These are phyloP conservation scores for Vanderwaltozyma yarrowii DNA, from an alignment of 805 yeast species.

Conservation along the genomic window DNA sequence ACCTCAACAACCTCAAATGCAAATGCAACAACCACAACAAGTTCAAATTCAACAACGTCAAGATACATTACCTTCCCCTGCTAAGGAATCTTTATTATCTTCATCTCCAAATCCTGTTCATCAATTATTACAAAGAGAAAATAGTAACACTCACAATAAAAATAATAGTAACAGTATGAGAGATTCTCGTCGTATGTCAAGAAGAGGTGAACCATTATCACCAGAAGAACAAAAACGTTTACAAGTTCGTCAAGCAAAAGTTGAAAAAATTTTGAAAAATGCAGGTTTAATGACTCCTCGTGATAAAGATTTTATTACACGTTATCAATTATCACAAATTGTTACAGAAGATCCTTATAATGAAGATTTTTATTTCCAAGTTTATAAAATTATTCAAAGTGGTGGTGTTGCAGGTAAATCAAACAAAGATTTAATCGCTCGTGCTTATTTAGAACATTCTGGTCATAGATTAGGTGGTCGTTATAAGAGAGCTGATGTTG, in stretches of 20 bases:
- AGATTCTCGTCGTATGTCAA: slow-evolving; percentile 10
- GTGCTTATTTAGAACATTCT: slow-evolving; percentile 82
- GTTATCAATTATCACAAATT: slow-evolving; percentile 89
- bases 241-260: slow-evolving; percentile 62
- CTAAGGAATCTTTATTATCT: neutral
- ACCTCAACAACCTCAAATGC: slow-evolving; percentile 2
- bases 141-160: neutral
- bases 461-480: slow-evolving; percentile 87
- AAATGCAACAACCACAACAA: slow-evolving; percentile 2
- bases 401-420: slow-evolving; percentile 34
- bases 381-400: slow-evolving; percentile 63
- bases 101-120: neutral
- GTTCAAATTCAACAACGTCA: slow-evolving; percentile 5
- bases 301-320: slow-evolving; percentile 90
- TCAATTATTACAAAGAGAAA: slow-evolving; percentile 2
- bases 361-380: slow-evolving; percentile 95
- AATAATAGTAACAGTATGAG: slow-evolving; percentile 6
- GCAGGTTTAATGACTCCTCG: slow-evolving; percentile 95
- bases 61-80: neutral
- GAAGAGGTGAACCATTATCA: slow-evolving; percentile 37
- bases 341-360: slow-evolving; percentile 95
- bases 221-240: slow-evolving; percentile 66
- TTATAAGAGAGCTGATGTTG: slow-evolving; percentile 75
- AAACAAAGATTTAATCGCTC: slow-evolving; percentile 72
- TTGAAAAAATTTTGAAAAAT: slow-evolving; percentile 62